These are phyloP conservation scores for Plasmodium vivax DNA, from an alignment of 169 alveolate species.

Conservation along the genomic window DNA sequence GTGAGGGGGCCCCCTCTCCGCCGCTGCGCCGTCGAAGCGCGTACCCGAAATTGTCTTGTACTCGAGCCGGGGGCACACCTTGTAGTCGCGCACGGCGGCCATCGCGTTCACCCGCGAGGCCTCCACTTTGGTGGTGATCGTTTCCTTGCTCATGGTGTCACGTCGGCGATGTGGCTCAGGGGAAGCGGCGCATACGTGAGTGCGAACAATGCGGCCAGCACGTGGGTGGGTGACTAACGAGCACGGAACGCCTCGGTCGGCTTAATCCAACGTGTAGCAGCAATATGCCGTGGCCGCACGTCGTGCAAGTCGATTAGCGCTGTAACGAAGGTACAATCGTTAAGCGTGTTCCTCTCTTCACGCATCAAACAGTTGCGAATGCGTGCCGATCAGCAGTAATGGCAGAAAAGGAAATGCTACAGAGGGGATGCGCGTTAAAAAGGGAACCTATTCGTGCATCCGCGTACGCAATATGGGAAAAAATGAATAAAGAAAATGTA, in stretches of 20 bases:
- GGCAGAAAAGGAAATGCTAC: not conserved
- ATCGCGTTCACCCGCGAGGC: conserved; percentile 88
- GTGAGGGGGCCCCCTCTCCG: not conserved
- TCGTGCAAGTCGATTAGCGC: not conserved
- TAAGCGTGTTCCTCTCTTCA: not conserved
- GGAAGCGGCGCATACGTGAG: not conserved
- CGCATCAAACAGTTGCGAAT: not conserved
- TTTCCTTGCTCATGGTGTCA: conserved; percentile 66
- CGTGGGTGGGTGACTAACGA: not conserved
- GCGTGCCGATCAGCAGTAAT: not conserved
- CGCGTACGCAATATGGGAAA: not conserved
- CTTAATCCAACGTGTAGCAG: not conserved
- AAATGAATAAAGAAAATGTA: not conserved
- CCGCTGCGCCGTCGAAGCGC: not conserved
- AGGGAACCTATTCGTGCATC: not conserved
- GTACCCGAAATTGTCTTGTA: conserved; percentile 94
- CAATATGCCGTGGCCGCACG: not conserved
- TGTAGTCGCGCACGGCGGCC: conserved; percentile 93
- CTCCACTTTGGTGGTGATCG: conserved; percentile 77
- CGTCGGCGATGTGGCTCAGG: not conserved
- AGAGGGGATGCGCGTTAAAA: not conserved
- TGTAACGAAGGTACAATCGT: not conserved
- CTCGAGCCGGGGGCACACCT: conserved; percentile 95
- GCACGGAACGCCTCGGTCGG: not conserved
- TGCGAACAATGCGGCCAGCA: not conserved